Evolutionary conservation across 306 rosid species (phyloP), one percentile per base, ranked within the genome.

Genomic region (Prunus dulcis): DNA sequence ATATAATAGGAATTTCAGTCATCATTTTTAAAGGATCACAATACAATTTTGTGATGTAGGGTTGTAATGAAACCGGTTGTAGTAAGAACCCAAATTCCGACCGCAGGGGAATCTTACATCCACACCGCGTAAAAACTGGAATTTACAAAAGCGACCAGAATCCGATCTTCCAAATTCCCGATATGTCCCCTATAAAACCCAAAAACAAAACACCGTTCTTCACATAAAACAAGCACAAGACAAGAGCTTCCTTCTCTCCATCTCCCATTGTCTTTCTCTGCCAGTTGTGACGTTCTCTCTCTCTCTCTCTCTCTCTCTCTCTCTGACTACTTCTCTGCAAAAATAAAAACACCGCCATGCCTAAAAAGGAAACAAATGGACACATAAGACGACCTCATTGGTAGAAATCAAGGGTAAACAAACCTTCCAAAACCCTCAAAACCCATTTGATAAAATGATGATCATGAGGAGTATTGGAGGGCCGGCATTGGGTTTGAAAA

Each of bases 401-500:
- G 22, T 52, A 17, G 3, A 52, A 15, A 49, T 18, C 74, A 50
- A 50, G 5, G 46, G 45, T 47, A 12, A 47, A 47, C 46, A 27
- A 50, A 18, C 27, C 28, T 10, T n/a, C 74, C 61, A 49, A 69
- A 50, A 46, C 55, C 32, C 32, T 15, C 12, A 4, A 23, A 14
- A 52, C 56, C 30, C 30, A 20, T 38, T 17, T 41, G 19, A 18
- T 6, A 38, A 38, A 38, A 6, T 38, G 43, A 38, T 38, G 43
- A 7, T 1, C 43, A 7, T 38, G 43, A 23, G 30, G 67, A 22
- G 66, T 5, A 11, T 74, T 38, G 83, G 72, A 22, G 45, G n/a
- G 82, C 82, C 85, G 86, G 85, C 90, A 30, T 75, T 80, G 70
- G 38, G 58, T 38, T 38, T 38, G 43, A 38, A 19, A 32, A 34